phyloP scores from a whole-genome alignment of 495 filamentous ascomycete genomes.

The Talaromyces borbonicus region DNA sequence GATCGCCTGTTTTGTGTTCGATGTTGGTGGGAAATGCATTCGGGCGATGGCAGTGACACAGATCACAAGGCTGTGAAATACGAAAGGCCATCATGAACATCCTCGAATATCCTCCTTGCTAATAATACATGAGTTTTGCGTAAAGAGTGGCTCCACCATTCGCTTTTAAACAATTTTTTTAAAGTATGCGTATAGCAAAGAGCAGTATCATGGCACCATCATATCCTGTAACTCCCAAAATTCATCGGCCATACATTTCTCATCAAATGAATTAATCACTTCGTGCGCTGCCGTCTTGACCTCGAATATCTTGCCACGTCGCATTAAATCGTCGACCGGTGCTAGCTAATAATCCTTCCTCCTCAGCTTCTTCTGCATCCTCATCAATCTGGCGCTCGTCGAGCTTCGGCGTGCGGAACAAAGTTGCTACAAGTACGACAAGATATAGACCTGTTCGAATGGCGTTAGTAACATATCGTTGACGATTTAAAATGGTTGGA shows the following conservation, averaged over 20 bases:
- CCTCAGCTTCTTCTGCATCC: constrained; percentile 88
- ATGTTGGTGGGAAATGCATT: constrained; percentile 9
- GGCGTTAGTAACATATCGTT: constrained; percentile 12
- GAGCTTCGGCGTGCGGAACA: constrained; percentile 71
- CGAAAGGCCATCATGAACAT: background rate
- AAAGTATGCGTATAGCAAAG: no score
- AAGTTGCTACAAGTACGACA: constrained; percentile 59
- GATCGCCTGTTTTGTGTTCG: constrained; percentile 8
- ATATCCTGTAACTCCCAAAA: background rate
- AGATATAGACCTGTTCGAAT: constrained; percentile 52
- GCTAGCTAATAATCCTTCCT: constrained; percentile 79
- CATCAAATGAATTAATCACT: background rate
- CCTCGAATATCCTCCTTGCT: background rate
- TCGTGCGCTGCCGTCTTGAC: no score
- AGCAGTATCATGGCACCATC: no score
- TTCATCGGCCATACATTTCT: background rate
- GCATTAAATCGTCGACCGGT: constrained; percentile 71
- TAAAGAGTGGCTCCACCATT: no score
- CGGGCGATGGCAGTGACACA: background rate
- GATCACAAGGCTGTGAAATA: constrained; percentile 6
- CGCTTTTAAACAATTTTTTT: no score
- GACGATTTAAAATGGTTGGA: background rate
- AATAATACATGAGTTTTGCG: background rate
- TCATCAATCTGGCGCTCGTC: constrained; percentile 69
- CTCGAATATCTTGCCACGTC: constrained; percentile 82